Conservation (phyloP, 345 rosid species). For the Eucalyptus cloeziana region DNA sequence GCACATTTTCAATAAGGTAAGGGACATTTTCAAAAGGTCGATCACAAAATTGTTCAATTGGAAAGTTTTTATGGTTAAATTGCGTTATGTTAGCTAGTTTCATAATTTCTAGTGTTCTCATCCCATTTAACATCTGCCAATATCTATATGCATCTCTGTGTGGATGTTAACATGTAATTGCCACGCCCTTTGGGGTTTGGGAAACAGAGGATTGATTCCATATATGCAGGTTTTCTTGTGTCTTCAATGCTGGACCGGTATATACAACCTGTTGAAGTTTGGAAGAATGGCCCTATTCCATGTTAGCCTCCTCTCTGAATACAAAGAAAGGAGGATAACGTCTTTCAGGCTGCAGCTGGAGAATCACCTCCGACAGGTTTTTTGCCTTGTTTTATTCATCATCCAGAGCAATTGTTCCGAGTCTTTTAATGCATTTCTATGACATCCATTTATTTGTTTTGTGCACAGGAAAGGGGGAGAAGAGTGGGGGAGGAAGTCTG, state of each 20-base stretch:
- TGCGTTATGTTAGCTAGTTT: not conserved
- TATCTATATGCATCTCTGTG: not conserved
- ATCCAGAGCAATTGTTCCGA: not conserved
- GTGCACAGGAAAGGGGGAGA: not conserved
- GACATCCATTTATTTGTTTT: not conserved
- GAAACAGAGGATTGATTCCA: not conserved
- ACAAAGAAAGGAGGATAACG: slow-evolving; percentile 66
- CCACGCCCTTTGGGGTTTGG: not conserved
- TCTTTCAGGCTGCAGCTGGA: slow-evolving; percentile 71
- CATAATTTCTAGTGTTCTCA: not conserved
- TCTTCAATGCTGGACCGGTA: not conserved
- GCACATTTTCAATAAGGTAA: not conserved
- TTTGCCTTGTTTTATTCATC: not conserved
- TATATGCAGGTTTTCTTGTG: not conserved
- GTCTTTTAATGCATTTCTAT: not conserved
- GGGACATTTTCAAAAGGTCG: not conserved
- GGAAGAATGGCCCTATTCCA: slow-evolving; percentile 76
- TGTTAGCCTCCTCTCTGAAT: slow-evolving; percentile 82
- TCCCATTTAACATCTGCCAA: not conserved
- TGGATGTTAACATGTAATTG: not conserved
- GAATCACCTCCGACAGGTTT: slow-evolving; percentile 59
- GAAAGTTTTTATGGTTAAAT: not conserved
- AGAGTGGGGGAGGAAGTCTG: not conserved
- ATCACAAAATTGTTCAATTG: not conserved
- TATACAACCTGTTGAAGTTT: slow-evolving; percentile 60